Evolutionary conservation across 768 basidiomycete genomes (phyloP).

Genomic region (Leccinum arenicola): DNA sequence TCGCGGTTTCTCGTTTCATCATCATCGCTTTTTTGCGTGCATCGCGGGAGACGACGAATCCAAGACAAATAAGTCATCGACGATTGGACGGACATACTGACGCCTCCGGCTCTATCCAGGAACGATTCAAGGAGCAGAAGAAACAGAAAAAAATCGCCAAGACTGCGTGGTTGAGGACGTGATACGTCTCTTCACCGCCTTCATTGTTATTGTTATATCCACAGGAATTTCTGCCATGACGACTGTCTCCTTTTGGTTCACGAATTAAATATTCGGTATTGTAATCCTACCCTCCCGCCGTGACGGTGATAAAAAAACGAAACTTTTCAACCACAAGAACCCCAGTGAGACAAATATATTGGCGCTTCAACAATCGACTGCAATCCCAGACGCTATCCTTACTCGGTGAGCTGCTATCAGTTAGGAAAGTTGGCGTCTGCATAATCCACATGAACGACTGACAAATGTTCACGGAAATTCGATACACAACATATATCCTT

Average conservation of each 20-base stretch:
- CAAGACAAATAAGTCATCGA: conserved; percentile 18
- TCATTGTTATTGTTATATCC: not conserved
- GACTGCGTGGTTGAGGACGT: conserved; percentile 81
- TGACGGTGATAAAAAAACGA: no score
- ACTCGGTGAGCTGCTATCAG: no score
- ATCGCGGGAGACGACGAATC: conserved; percentile 19
- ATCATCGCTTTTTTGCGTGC: conserved; percentile 16
- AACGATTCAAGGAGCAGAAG: conserved; percentile 84
- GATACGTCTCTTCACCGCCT: conserved; percentile 3
- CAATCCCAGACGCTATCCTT: no score
- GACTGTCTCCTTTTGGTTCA: not conserved
- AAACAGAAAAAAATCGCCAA: conserved; percentile 80
- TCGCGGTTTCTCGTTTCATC: conserved; percentile 12
- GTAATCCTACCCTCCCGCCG: not conserved
- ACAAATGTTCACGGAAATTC: no score
- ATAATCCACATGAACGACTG: no score
- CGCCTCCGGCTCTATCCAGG: conserved; percentile 41
- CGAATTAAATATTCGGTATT: conserved; percentile 1
- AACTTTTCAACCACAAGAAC: no score
- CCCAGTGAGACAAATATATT: no score
- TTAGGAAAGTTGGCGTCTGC: no score
- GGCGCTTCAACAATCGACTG: no score
- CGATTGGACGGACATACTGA: conserved; percentile 26
- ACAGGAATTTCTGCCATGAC: not conserved
- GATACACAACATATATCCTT: no score